Evolutionary conservation across 257 asterid species (phyloP).

Genomic region (Solanum gandarillasii): DNA sequence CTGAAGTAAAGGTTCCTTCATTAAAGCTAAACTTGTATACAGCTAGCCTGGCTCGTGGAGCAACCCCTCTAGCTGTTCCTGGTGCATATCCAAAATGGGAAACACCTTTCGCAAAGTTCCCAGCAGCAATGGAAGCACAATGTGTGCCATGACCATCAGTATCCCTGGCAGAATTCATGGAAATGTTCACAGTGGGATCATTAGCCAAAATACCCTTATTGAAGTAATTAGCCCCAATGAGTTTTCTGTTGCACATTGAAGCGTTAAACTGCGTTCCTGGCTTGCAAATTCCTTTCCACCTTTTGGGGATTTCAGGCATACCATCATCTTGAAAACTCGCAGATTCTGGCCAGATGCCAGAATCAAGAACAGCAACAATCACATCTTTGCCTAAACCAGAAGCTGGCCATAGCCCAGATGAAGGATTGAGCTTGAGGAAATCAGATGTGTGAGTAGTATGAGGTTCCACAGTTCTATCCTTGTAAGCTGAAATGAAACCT

Average conservation of each 20-base stretch:
- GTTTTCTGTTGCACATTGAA: constrained; percentile 20
- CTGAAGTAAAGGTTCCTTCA: constrained; percentile 11
- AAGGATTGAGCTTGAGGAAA: constrained; percentile 11
- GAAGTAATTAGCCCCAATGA: constrained; percentile 19
- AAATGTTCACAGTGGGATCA: constrained; percentile 3
- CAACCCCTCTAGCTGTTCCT: constrained; percentile 10
- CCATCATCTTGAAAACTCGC: constrained; percentile 8
- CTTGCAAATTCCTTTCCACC: constrained; percentile 20
- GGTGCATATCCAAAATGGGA: constrained; percentile 12
- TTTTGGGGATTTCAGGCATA: constrained; percentile 6
- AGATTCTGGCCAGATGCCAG: constrained; percentile 17
- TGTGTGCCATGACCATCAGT: constrained; percentile 8
- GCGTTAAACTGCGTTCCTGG: constrained; percentile 10
- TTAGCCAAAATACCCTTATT: constrained; percentile 13
- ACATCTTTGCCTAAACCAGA: constrained; percentile 8
- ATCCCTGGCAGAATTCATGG: constrained; percentile 22
- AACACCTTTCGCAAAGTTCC: constrained; percentile 1
- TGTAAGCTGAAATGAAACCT: constrained; percentile 10
- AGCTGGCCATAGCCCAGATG: constrained; percentile 16
- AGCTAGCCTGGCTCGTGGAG: constrained; percentile 7
- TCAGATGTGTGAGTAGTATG: constrained; percentile 10
- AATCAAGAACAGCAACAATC: constrained; percentile 7
- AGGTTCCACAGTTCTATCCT: not conserved
- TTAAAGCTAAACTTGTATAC: constrained; percentile 10
- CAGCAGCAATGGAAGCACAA: constrained; percentile 1